A percentile compares a stretch with the other conserved stretches of the same genome.
phyloP scores from a whole-genome alignment of 2,329 filamentous ascomycete genomes.

The Seiridium unicorne region DNA sequence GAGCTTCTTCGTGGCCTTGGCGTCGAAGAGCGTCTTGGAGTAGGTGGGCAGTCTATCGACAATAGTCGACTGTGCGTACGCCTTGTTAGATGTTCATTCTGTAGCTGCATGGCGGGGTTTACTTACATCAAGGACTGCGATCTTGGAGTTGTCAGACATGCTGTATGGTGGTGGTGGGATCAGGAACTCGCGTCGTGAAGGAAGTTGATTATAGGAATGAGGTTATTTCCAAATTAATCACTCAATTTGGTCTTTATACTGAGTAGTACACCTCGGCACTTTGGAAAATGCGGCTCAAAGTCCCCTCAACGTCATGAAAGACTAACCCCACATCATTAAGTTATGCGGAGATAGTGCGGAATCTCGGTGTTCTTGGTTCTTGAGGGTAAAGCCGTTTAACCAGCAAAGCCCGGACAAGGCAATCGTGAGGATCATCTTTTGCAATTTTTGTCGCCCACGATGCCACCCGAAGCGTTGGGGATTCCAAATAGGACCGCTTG shows the following conservation, averaged over 20 bases:
- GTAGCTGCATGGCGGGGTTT: not conserved
- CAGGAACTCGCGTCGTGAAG: not conserved
- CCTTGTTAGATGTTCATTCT: conserved; percentile 6
- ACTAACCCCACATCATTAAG: conserved; percentile 6
- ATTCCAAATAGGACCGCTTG: too few species aligned
- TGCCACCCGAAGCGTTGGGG: too few species aligned
- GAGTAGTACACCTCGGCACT: not conserved
- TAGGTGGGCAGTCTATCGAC: conserved; percentile 68
- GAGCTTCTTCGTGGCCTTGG: conserved; percentile 73
- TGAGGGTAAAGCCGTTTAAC: not conserved
- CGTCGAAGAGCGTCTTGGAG: conserved; percentile 73
- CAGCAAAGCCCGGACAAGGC: too few species aligned
- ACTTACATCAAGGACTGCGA: conserved; percentile 28
- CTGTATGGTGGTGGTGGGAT: not conserved
- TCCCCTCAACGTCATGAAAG: not conserved
- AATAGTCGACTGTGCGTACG: conserved; percentile 54
- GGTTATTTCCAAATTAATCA: not conserved
- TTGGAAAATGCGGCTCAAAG: not conserved
- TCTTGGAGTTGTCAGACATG: conserved; percentile 12
- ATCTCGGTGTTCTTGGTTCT: conserved; percentile 4
- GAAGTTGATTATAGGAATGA: not conserved
- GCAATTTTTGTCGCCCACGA: too few species aligned
- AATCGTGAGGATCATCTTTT: too few species aligned
- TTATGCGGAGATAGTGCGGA: conserved; percentile 8
- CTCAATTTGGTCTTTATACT: conserved; percentile 1